phyloP scores from a whole-genome alignment of 495 filamentous ascomycete species.

The Staphylotrichum tortipilum region DNA sequence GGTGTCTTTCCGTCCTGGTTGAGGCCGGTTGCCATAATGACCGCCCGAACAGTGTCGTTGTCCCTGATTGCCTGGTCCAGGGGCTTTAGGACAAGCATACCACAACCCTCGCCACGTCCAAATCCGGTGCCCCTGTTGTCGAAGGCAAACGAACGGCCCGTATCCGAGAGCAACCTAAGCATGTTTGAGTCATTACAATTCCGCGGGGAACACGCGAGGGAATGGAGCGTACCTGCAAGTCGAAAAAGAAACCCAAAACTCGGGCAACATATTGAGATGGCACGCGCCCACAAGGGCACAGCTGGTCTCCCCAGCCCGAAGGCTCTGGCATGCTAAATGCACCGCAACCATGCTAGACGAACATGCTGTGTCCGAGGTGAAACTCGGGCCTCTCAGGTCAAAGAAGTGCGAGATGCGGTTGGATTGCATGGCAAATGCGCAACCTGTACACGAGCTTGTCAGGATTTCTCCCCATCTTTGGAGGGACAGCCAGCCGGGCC shows the following conservation, averaged over 20 bases:
- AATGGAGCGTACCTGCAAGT: slow-evolving; percentile 20
- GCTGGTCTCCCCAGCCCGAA: slow-evolving; percentile 49
- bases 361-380: slow-evolving; percentile 73
- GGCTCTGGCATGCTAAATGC: slow-evolving; percentile 70
- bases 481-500: too few relatives aligned
- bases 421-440: slow-evolving; percentile 44
- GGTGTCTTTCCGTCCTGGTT: slow-evolving; percentile 55
- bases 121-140: slow-evolving; percentile 57
- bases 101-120: slow-evolving; percentile 55
- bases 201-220: fast-evolving
- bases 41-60: slow-evolving; percentile 50
- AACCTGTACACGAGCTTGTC: slow-evolving; percentile 27
- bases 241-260: slow-evolving; percentile 33
- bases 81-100: slow-evolving; percentile 51
- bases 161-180: slow-evolving; percentile 55
- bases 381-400: slow-evolving; percentile 50
- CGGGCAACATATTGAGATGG: slow-evolving; percentile 49
- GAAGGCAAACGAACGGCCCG: slow-evolving; percentile 42
- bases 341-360: slow-evolving; percentile 62
- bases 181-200: neutral
- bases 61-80: slow-evolving; percentile 49
- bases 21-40: slow-evolving; percentile 50
- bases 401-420: slow-evolving; percentile 58
- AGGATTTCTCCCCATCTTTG: neutral
- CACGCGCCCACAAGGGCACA: slow-evolving; percentile 49